Evolutionary conservation across 257 asterid genomes (phyloP), one percentile per base, ranked within the genome.

Genomic region (Solanum paucissectum): DNA sequence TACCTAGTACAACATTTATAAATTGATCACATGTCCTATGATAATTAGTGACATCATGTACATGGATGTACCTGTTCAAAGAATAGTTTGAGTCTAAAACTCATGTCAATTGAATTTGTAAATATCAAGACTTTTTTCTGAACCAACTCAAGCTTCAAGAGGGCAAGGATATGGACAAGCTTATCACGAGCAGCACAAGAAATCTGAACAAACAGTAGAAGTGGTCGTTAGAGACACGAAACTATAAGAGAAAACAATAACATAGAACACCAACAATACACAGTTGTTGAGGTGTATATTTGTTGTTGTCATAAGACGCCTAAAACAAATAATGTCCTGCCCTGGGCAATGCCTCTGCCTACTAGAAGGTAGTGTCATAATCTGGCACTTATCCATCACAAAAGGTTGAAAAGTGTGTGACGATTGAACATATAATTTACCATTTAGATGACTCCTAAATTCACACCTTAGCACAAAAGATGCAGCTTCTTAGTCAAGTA

Each of bases 91-190:
- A 97, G 89, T 88, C 96, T 95, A 91, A 93, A 97, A 91, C 99
- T 91, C 95, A 89, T 94, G 90, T 97, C 98, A 88, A 97, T 94
- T 44, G 99, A 88, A 89, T 97, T 97, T 34, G 98, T 92, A 91
- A 96, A 97, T 86, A 95, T 94, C 92, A 97, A 92, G 88, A 94
- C 98, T 94, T 93, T 97, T 92, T 94, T 96, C 90, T 95, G 98
- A 88, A 97, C 90, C 87, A 95, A 93, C 94, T 94, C 96, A 84
- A 94, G 90, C 94, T 95, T 95, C 91, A 96, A 89, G 86, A 97
- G 98, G 62, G 98, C 96, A 87, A 97, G 95, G 88, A 94, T 91
- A 87, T 97, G 91, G 68, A 97, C 91, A 88, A 95, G 93, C 94
- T 95, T 97, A 92, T 97, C 99, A n/a, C 92, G 92, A 64, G 92